Percentiles rank a stretch among this genome's conserved stretches.
Conservation (phyloP, 805 yeast genomes). For the Spathaspora sp. region DNA sequence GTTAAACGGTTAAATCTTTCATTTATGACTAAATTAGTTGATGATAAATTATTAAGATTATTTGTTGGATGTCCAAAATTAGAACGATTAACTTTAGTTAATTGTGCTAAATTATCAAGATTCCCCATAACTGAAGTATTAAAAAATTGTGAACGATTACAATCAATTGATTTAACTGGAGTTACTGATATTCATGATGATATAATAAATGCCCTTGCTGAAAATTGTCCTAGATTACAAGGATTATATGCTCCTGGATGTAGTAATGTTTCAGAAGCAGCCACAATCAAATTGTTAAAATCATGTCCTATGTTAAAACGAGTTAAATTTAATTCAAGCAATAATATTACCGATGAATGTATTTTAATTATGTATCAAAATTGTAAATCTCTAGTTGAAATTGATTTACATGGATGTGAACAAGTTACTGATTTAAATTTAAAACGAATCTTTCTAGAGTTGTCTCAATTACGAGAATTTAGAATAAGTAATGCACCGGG, state of each 20-base stretch:
- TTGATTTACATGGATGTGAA: conserved; percentile 83
- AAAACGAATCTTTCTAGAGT: conserved; percentile 50
- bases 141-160: conserved; percentile 63
- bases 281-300: conserved; percentile 54
- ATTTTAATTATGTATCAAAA: conserved; percentile 57
- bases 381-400: conserved; percentile 82
- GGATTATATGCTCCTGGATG: conserved; percentile 90
- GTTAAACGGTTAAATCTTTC: conserved; percentile 80
- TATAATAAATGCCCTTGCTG: conserved; percentile 64
- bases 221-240: conserved; percentile 71
- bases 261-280: conserved; percentile 59
- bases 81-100: conserved; percentile 82
- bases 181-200: conserved; percentile 62
- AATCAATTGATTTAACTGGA: conserved; percentile 85
- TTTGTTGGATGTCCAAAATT: conserved; percentile 70
- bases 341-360: conserved; percentile 59
- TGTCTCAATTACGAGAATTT: conserved; percentile 79
- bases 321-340: conserved; percentile 74
- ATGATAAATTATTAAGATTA: conserved; percentile 56
- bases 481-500: conserved; percentile 71
- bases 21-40: conserved; percentile 63
- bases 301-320: conserved; percentile 76
- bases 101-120: conserved; percentile 65
- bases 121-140: conserved; percentile 60
- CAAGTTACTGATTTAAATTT: conserved; percentile 65